Evolutionary conservation across 2,329 filamentous ascomycete genomes (phyloP).

Genomic region (Pyrenophora seminiperda): DNA sequence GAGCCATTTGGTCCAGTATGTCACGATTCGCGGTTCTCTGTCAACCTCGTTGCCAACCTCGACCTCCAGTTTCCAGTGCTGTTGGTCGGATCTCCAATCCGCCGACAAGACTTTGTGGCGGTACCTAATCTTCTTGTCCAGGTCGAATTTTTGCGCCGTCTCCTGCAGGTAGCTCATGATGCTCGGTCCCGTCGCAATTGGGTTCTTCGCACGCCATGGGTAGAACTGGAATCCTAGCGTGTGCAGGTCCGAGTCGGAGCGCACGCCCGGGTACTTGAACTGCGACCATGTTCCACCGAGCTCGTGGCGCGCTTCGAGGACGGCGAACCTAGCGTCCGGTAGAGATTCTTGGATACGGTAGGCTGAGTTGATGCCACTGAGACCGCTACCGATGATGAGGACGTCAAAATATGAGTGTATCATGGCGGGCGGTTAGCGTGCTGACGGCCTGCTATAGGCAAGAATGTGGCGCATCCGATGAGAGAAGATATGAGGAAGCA

Average conservation of each 20-base stretch:
- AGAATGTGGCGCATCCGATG: too few relatives aligned
- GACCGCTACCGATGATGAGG: slow-evolving; percentile 73
- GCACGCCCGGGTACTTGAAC: slow-evolving; percentile 75
- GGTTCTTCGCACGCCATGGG: slow-evolving; percentile 63
- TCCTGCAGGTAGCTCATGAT: slow-evolving; percentile 54
- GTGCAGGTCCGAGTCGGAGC: slow-evolving; percentile 56
- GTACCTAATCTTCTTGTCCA: slow-evolving; percentile 54
- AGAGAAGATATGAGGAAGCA: too few relatives aligned
- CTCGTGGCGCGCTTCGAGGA: slow-evolving; percentile 69
- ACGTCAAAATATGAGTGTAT: slow-evolving; percentile 47
- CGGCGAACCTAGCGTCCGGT: slow-evolving; percentile 63
- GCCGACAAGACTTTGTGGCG: slow-evolving; percentile 49
- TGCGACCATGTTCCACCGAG: slow-evolving; percentile 81
- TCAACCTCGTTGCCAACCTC: slow-evolving; percentile 20
- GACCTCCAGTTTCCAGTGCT: slow-evolving; percentile 54
- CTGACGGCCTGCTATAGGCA: too few relatives aligned
- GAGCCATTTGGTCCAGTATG: slow-evolving; percentile 55
- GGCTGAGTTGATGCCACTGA: slow-evolving; percentile 75
- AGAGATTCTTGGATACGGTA: slow-evolving; percentile 69
- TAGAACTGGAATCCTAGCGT: slow-evolving; percentile 68
- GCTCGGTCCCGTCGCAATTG: slow-evolving; percentile 53
- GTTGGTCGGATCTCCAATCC: slow-evolving; percentile 55
- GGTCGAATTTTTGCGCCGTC: slow-evolving; percentile 51
- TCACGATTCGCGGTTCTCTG: slow-evolving; percentile 43
- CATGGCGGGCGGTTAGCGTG: slow-evolving; percentile 1